phyloP scores from a whole-genome alignment of 768 basidiomycete species.

The Amyloporia xantha region DNA sequence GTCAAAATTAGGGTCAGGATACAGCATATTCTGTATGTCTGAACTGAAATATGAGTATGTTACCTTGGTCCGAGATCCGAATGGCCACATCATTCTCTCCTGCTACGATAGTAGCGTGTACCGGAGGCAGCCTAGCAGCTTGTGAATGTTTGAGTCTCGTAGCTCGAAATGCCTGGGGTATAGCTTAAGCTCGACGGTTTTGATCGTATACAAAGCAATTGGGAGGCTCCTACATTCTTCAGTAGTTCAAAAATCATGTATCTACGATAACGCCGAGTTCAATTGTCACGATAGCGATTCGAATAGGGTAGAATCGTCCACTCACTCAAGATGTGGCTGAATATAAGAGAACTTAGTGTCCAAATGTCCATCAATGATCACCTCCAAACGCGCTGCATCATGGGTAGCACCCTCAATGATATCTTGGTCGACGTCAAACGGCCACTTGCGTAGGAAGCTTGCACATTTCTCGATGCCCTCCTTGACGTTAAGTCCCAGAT shows the following conservation, averaged over 20 bases:
- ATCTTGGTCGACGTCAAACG: slow-evolving; percentile 38
- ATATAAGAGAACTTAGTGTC: slow-evolving; percentile 77
- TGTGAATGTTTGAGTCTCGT: slow-evolving; percentile 47
- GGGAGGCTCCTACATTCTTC: slow-evolving; percentile 81
- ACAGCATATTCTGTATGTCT: no score
- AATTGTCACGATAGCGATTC: no score
- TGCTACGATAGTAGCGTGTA: slow-evolving; percentile 69
- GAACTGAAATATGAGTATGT: no score
- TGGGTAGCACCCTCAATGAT: slow-evolving; percentile 17
- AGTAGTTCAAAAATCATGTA: slow-evolving; percentile 87
- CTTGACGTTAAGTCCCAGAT: slow-evolving; percentile 64
- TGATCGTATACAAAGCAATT: slow-evolving; percentile 2
- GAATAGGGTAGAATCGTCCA: slow-evolving; percentile 1
- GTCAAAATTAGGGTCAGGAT: no score
- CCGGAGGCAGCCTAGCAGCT: slow-evolving; percentile 44
- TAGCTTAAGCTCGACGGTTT: no score
- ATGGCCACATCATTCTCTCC: slow-evolving; percentile 69
- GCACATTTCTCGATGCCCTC: slow-evolving; percentile 67
- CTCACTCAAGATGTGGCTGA: slow-evolving; percentile 79
- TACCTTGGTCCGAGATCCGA: slow-evolving; percentile 89
- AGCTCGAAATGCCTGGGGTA: slow-evolving; percentile 61
- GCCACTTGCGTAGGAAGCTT: slow-evolving; percentile 44
- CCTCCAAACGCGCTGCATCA: slow-evolving; percentile 47
- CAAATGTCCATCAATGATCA: slow-evolving; percentile 66
- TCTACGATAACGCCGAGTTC: no score